Conservation (phyloP, 768 basidiomycete genomes). For the Xerocomellus chrysenteron region DNA sequence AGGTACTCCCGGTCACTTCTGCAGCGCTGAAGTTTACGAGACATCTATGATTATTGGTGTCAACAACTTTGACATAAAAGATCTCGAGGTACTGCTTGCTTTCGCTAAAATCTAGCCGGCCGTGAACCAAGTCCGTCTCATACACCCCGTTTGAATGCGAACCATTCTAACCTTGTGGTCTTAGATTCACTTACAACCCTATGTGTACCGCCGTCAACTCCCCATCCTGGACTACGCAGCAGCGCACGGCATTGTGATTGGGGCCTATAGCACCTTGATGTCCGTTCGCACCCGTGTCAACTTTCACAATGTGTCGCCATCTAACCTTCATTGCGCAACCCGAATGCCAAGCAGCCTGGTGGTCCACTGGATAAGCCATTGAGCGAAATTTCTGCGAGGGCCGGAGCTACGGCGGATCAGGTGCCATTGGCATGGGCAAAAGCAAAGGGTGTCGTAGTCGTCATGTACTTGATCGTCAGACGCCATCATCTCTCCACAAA, state of each 20-base stretch:
- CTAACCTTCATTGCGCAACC: slow-evolving; percentile 38
- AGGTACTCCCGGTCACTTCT: too few species aligned
- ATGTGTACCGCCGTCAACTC: slow-evolving; percentile 55
- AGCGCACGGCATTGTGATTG: slow-evolving; percentile 61
- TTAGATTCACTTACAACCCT: slow-evolving; percentile 72
- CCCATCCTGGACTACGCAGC: slow-evolving; percentile 58
- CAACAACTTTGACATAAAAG: slow-evolving; percentile 59
- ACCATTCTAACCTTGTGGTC: background rate
- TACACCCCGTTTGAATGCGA: background rate
- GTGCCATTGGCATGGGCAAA: slow-evolving; percentile 72
- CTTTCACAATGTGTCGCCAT: background rate
- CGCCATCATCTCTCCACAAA: too few species aligned
- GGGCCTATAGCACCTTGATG: slow-evolving; percentile 71
- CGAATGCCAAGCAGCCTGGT: slow-evolving; percentile 59
- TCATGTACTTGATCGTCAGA: slow-evolving; percentile 46
- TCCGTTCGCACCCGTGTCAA: slow-evolving; percentile 28
- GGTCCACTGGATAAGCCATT: slow-evolving; percentile 67
- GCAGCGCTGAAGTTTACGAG: slow-evolving; percentile 11
- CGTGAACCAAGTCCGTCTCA: slow-evolving; percentile 58
- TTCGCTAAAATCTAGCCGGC: slow-evolving; percentile 63
- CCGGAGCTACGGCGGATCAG: slow-evolving; percentile 60
- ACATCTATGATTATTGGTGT: slow-evolving; percentile 63
- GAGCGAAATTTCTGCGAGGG: slow-evolving; percentile 48
- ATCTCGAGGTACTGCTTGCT: slow-evolving; percentile 55
- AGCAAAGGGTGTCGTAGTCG: slow-evolving; percentile 63